These are phyloP conservation scores for Acanthamoeba sp. DNA, from an alignment of 208 protist genomes.

Conservation along the genomic window DNA sequence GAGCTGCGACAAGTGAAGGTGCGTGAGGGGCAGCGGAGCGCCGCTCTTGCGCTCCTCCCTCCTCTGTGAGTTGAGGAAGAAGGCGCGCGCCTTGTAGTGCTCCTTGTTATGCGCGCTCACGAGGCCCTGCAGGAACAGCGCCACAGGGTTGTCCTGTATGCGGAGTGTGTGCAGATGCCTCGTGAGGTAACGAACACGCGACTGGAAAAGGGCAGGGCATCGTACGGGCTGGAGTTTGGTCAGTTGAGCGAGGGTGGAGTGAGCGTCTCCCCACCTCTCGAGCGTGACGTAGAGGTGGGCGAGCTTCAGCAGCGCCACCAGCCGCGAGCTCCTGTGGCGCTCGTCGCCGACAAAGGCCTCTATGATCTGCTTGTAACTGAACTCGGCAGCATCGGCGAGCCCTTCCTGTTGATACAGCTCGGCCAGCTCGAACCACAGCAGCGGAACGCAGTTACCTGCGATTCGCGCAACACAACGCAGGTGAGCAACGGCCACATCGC, in stretches of 20 bases:
- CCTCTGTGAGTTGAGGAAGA: not conserved
- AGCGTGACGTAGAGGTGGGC: not conserved
- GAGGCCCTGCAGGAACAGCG: slow-evolving; percentile 1
- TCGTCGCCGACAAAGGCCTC: not conserved
- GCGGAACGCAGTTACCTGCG: not conserved
- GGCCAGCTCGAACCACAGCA: slow-evolving; percentile 29
- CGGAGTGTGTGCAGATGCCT: not conserved
- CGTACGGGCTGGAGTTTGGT: not conserved
- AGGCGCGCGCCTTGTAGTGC: slow-evolving; percentile 4
- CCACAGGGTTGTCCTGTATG: slow-evolving; percentile 4
- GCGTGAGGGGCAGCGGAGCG: slow-evolving; percentile 13
- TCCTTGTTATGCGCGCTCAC: slow-evolving; percentile 23
- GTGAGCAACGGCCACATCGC: no score
- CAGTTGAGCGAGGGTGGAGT: not conserved
- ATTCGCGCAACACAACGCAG: no score
- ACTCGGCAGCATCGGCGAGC: not conserved
- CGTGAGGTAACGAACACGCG: not conserved
- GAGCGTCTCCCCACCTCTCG: not conserved
- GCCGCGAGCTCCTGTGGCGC: not conserved
- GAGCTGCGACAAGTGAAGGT: not conserved
- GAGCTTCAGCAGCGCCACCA: not conserved
- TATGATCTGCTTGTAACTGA: slow-evolving; percentile 27
- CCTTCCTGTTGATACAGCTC: not conserved
- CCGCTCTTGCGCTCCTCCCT: slow-evolving; percentile 16
- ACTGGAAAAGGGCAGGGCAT: not conserved